phyloP scores from a whole-genome alignment of 2,329 filamentous ascomycete genomes.

The Alternaria arborescens region DNA sequence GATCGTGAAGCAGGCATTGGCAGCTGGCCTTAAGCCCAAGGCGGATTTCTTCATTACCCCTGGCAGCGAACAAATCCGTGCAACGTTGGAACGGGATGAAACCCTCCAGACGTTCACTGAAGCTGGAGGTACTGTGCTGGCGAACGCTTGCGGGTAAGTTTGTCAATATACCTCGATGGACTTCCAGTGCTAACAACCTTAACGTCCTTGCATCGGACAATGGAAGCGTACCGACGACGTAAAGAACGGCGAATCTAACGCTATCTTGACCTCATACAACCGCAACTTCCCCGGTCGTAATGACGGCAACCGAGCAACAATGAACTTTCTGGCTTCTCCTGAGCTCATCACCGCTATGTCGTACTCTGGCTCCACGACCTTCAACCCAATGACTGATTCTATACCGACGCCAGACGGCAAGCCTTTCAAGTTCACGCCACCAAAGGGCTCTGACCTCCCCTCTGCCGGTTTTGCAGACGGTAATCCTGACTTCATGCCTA shows the following conservation, averaged over 20 bases:
- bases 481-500: constrained; percentile 76
- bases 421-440: constrained; percentile 85
- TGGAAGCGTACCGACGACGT: constrained; percentile 93
- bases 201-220: constrained; percentile 82
- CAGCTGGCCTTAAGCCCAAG: constrained; percentile 88
- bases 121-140: constrained; percentile 87
- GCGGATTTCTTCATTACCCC: constrained; percentile 96
- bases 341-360: constrained; percentile 97
- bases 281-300: constrained; percentile 97
- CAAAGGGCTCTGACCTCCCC: constrained; percentile 67
- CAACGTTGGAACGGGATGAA: constrained; percentile 88
- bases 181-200: constrained; percentile 17
- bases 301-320: constrained; percentile 93
- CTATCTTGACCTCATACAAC: constrained; percentile 97
- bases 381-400: constrained; percentile 92
- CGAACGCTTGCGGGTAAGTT: constrained; percentile 79
- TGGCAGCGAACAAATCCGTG: constrained; percentile 94
- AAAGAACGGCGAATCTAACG: constrained; percentile 85
- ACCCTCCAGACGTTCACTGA: constrained; percentile 85
- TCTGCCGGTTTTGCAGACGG: constrained; percentile 82
- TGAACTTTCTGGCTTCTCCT: constrained; percentile 98
- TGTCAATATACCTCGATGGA: not conserved
- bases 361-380: constrained; percentile 89
- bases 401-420: constrained; percentile 81
- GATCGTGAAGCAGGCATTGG: constrained; percentile 87